These are phyloP conservation scores for Mycena leptocephala DNA, from an alignment of 768 basidiomycete genomes.

Conservation along the genomic window DNA sequence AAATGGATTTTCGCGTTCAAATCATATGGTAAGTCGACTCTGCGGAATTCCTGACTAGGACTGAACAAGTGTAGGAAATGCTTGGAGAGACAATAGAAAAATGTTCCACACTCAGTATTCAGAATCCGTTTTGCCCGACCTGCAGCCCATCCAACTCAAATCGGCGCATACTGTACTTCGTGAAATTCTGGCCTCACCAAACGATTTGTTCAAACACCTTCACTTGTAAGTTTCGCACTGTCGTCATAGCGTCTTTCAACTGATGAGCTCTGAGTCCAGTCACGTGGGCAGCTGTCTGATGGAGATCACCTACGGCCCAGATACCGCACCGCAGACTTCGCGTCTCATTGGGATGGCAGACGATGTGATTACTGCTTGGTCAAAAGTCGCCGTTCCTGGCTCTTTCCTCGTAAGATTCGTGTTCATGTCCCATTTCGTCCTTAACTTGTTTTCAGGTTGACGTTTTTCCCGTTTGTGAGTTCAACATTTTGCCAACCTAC, in stretches of 20 bases:
- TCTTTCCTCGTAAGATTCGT: background rate
- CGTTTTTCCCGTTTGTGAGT: conserved; percentile 46
- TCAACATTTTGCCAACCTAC: background rate
- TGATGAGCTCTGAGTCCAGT: background rate
- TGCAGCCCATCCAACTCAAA: background rate
- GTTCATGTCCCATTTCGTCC: background rate
- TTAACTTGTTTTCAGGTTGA: conserved; percentile 43
- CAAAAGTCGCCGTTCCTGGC: conserved; percentile 10
- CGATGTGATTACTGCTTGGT: conserved; percentile 11
- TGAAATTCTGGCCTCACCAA: background rate
- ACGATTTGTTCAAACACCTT: background rate
- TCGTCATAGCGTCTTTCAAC: background rate
- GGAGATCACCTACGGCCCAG: background rate
- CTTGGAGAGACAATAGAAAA: background rate
- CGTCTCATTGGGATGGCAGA: conserved; percentile 2
- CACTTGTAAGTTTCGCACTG: background rate
- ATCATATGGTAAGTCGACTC: background rate
- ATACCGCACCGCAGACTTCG: background rate
- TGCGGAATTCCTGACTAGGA: background rate
- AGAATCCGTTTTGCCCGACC: background rate
- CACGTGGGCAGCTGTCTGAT: background rate
- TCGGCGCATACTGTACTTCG: background rate
- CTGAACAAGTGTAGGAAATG: background rate
- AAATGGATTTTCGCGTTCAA: conserved; percentile 11
- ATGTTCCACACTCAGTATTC: conserved; percentile 8